phyloP scores from a whole-genome alignment of 768 basidiomycete genomes.

The Amanita molliuscula region DNA sequence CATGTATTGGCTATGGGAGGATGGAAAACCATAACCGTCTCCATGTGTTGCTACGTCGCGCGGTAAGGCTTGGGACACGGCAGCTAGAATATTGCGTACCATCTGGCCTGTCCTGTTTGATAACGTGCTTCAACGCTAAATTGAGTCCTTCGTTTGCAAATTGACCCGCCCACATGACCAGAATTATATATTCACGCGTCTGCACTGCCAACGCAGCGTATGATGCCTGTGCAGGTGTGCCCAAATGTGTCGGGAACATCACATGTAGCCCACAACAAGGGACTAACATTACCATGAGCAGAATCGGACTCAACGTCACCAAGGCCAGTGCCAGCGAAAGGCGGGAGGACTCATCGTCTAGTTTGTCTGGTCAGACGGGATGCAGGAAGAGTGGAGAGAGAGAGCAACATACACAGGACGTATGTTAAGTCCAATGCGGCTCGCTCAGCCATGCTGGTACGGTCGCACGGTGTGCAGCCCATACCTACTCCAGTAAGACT shows the following conservation, averaged over 20 bases:
- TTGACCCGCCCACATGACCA: conserved; percentile 81
- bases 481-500: conserved; percentile 65
- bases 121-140: conserved; percentile 50
- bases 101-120: conserved; percentile 62
- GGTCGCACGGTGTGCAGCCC: conserved; percentile 28
- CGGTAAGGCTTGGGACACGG: background rate
- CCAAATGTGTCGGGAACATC: background rate
- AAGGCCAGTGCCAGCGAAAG: conserved; percentile 50
- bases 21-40: conserved; percentile 79
- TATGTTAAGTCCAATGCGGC: background rate
- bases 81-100: conserved; percentile 27
- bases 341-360: conserved; percentile 56
- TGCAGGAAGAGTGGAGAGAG: background rate
- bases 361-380: background rate
- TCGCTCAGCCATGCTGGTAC: background rate
- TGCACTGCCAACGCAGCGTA: conserved; percentile 68
- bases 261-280: conserved; percentile 1
- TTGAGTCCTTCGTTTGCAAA: conserved; percentile 63
- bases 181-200: conserved; percentile 70
- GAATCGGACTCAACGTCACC: conserved; percentile 57
- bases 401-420: background rate
- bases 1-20: conserved; percentile 88
- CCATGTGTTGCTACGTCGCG: conserved; percentile 38
- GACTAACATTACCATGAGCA: conserved; percentile 48
- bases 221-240: conserved; percentile 42